Percentiles rank a stretch among this genome's conserved stretches.
These are phyloP conservation scores for Simplicillium aogashimaense DNA, from an alignment of 2,329 filamentous ascomycete genomes.

Conservation along the genomic window DNA sequence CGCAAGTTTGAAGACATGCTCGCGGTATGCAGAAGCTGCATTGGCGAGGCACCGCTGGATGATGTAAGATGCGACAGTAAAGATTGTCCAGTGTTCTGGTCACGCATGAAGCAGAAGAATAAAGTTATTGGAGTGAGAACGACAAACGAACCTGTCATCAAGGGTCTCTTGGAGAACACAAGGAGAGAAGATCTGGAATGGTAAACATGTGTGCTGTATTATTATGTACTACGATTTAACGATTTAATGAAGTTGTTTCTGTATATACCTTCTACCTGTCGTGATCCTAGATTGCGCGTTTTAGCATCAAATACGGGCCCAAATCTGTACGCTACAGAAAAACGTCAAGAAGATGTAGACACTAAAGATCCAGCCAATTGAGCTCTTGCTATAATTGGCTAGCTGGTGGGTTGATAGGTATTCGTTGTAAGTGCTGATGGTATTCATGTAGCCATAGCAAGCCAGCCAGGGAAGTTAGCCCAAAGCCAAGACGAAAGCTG, in stretches of 20 bases:
- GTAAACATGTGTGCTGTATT: constrained; percentile 12
- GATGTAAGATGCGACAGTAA: constrained; percentile 80
- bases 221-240: neutral
- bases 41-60: constrained; percentile 61
- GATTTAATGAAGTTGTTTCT: neutral
- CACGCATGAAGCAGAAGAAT: constrained; percentile 52
- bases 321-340: no score
- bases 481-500: no score
- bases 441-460: no score
- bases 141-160: constrained; percentile 20
- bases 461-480: no score
- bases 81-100: constrained; percentile 90
- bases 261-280: no score
- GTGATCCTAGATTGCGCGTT: no score
- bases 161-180: constrained; percentile 16
- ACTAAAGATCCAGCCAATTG: no score
- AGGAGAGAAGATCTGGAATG: constrained; percentile 21
- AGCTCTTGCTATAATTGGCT: no score
- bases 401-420: no score
- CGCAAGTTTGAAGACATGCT: constrained; percentile 53
- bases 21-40: constrained; percentile 70
- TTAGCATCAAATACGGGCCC: no score
- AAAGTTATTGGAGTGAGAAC: constrained; percentile 30
- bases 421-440: no score
- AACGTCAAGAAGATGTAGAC: no score